These are phyloP conservation scores for Camellia lanceoleosa DNA, from an alignment of 148 eudicot genomes.

Conservation along the genomic window DNA sequence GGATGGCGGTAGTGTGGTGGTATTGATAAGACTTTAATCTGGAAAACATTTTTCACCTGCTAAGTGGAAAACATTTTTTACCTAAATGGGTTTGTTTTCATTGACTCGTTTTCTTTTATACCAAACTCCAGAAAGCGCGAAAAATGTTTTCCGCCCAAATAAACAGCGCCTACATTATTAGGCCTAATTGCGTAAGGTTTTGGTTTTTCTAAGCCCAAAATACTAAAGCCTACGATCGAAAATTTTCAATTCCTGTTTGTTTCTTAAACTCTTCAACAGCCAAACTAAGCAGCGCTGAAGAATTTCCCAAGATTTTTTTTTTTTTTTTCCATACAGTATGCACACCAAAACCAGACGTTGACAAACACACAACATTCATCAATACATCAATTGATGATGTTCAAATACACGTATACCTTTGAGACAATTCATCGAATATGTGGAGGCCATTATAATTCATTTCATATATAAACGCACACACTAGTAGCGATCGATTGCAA, in stretches of 20 bases:
- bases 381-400: neutral
- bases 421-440: constrained; percentile 4
- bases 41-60: too few relatives aligned
- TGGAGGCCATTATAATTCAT: neutral
- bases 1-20: too few relatives aligned
- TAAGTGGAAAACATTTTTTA: too few relatives aligned
- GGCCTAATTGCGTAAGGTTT: neutral
- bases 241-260: neutral
- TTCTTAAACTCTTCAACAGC: neutral
- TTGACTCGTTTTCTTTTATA: too few relatives aligned
- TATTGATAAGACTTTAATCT: too few relatives aligned
- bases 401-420: neutral
- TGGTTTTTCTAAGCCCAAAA: neutral
- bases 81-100: too few relatives aligned
- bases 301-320: neutral
- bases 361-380: neutral
- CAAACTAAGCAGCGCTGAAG: neutral
- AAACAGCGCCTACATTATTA: too few relatives aligned
- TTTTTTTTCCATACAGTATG: neutral
- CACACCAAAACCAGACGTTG: neutral
- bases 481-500: too few relatives aligned
- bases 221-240: too few relatives aligned
- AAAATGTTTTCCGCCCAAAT: too few relatives aligned
- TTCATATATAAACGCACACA: neutral
- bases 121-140: too few relatives aligned